Conservation (phyloP, 306 rosid genomes). For the Glycyrrhiza uralensis region DNA sequence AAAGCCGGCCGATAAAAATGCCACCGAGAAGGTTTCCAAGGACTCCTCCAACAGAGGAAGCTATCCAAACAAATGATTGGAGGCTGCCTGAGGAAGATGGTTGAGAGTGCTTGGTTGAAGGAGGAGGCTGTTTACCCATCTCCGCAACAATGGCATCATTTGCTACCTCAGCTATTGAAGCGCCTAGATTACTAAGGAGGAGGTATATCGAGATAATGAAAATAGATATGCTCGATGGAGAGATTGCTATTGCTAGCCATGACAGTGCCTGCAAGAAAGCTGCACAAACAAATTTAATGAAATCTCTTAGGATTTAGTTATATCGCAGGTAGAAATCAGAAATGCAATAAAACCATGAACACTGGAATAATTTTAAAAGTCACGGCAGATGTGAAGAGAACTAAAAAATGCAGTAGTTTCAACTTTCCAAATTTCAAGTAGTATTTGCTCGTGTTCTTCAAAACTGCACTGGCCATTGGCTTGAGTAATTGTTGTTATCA, state of each 20-base stretch:
- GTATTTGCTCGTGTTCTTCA: neutral
- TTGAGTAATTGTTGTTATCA: neutral
- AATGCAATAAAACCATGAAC: neutral
- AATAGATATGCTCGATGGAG: constrained; percentile 61
- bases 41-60: constrained; percentile 83
- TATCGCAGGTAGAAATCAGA: neutral
- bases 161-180: constrained; percentile 91
- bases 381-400: neutral
- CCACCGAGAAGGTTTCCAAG: constrained; percentile 83
- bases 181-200: constrained; percentile 85
- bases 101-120: constrained; percentile 42
- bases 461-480: neutral
- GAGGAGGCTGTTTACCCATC: constrained; percentile 51
- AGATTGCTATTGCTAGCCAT: constrained; percentile 74
- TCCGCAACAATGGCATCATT: constrained; percentile 95
- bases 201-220: constrained; percentile 58
- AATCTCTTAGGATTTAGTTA: constrained; percentile 4
- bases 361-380: neutral
- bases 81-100: constrained; percentile 66
- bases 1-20: constrained; percentile 47
- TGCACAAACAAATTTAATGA: constrained; percentile 41
- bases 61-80: constrained; percentile 90
- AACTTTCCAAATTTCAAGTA: neutral
- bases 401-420: neutral
- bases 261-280: constrained; percentile 88